These are phyloP conservation scores for Monosporozyma unispora DNA, from an alignment of 805 yeast genomes.

Conservation along the genomic window DNA sequence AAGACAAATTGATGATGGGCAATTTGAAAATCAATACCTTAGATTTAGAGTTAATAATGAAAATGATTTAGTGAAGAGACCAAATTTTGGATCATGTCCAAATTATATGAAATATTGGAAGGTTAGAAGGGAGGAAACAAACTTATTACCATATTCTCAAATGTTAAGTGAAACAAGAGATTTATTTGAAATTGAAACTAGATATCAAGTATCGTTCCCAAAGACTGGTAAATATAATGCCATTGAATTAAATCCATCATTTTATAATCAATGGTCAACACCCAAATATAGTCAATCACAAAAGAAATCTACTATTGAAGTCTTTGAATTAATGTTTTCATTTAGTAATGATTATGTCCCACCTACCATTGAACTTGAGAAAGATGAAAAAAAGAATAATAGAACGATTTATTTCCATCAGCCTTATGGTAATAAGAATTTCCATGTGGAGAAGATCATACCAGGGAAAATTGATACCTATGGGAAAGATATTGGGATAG, in stretches of 20 bases:
- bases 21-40: not conserved
- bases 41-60: not conserved
- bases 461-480: conserved; percentile 2
- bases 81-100: not conserved
- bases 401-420: not conserved
- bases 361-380: not conserved
- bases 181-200: conserved; percentile 39
- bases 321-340: conserved; percentile 25
- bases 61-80: not conserved
- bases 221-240: conserved; percentile 14
- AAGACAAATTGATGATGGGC: not conserved
- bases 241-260: conserved; percentile 27
- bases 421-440: not conserved
- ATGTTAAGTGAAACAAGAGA: conserved; percentile 31
- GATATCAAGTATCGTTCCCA: conserved; percentile 31
- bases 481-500: not conserved
- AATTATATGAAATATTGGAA: not conserved
- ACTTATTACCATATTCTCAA: conserved; percentile 27
- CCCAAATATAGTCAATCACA: conserved; percentile 9
- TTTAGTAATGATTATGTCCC: conserved; percentile 11
- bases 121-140: not conserved
- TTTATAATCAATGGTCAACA: conserved; percentile 28
- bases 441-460: conserved; percentile 4
- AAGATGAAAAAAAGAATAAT: not conserved
- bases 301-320: conserved; percentile 18